These are phyloP conservation scores for Haematococcus lacustris DNA, from an alignment of 139 green algal genomes.

Conservation along the genomic window DNA sequence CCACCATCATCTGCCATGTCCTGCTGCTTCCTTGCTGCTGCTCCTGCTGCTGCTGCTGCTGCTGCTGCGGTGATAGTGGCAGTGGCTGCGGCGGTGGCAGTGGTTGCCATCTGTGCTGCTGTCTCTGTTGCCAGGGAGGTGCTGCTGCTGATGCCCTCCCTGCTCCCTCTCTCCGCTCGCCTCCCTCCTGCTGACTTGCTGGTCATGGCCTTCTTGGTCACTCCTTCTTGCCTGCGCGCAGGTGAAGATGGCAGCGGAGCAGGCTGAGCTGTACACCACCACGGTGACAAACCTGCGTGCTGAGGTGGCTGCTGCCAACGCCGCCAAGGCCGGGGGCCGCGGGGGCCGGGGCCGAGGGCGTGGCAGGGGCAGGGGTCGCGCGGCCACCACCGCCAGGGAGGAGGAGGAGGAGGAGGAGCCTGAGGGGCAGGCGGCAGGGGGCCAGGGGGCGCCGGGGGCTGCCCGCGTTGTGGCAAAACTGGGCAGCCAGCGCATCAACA, in stretches of 20 bases:
- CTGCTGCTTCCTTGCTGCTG: not conserved
- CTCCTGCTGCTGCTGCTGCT: not conserved
- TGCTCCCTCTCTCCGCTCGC: too few species aligned
- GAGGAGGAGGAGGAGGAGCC: not conserved
- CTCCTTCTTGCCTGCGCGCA: conserved; percentile 7
- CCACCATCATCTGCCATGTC: not conserved
- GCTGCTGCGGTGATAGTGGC: not conserved
- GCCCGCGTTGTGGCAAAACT: conserved; percentile 14
- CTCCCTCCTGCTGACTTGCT: too few species aligned
- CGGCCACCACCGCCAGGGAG: not conserved
- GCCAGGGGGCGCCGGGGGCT: not conserved
- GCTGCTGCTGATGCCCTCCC: not conserved
- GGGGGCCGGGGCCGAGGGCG: not conserved
- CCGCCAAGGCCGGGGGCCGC: not conserved
- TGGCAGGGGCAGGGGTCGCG: not conserved
- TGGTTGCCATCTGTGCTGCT: not conserved
- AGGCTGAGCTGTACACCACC: conserved; percentile 48
- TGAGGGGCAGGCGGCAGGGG: not conserved
- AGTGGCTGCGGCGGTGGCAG: not conserved
- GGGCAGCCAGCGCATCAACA: conserved; percentile 60
- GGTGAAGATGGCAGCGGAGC: conserved; percentile 53
- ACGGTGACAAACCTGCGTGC: conserved; percentile 37
- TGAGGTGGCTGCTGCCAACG: conserved; percentile 20
- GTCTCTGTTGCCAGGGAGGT: not conserved
- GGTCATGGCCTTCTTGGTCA: too few species aligned